Conservation (phyloP, 2,329 filamentous ascomycete species). For the Coniella vitis region DNA sequence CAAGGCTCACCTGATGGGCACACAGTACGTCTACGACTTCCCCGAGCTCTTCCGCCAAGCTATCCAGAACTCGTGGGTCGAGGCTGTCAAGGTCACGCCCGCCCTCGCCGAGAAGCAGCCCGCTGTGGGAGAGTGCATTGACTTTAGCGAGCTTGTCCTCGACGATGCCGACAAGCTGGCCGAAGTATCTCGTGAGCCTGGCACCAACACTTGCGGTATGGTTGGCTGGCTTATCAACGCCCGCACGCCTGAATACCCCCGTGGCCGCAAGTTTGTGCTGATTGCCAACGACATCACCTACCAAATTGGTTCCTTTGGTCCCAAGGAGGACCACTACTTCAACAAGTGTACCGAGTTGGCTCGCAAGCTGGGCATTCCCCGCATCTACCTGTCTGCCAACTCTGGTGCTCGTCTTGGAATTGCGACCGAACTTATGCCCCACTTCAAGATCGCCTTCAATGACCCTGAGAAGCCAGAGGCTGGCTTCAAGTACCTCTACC, state of each 20-base stretch:
- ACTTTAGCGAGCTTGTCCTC: slow-evolving; percentile 88
- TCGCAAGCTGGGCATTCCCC: slow-evolving; percentile 86
- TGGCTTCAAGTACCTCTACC: slow-evolving; percentile 96
- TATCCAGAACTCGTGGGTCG: slow-evolving; percentile 89
- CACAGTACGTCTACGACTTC: slow-evolving; percentile 99
- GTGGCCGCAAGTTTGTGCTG: slow-evolving; percentile 86
- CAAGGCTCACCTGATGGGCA: slow-evolving; percentile 98
- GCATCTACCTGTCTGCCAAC: slow-evolving; percentile 97
- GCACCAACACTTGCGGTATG: slow-evolving; percentile 96
- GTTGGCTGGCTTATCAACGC: slow-evolving; percentile 96
- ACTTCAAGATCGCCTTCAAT: slow-evolving; percentile 98
- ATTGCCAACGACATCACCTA: slow-evolving; percentile 99
- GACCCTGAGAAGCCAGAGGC: slow-evolving; percentile 70
- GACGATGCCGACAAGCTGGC: slow-evolving; percentile 89
- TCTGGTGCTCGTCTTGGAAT: slow-evolving; percentile 96
- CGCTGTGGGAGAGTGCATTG: slow-evolving; percentile 80
- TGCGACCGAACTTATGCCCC: slow-evolving; percentile 91
- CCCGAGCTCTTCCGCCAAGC: slow-evolving; percentile 98
- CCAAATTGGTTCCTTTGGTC: slow-evolving; percentile 97
- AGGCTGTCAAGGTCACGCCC: slow-evolving; percentile 66
- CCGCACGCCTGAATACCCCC: slow-evolving; percentile 90
- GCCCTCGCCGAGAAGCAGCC: slow-evolving; percentile 75
- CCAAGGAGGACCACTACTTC: slow-evolving; percentile 96
- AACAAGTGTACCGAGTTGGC: slow-evolving; percentile 97
- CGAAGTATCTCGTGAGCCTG: slow-evolving; percentile 90